Conservation (phyloP, 1,284 basidiomycete species). For the Ceratobasidium sp. region DNA sequence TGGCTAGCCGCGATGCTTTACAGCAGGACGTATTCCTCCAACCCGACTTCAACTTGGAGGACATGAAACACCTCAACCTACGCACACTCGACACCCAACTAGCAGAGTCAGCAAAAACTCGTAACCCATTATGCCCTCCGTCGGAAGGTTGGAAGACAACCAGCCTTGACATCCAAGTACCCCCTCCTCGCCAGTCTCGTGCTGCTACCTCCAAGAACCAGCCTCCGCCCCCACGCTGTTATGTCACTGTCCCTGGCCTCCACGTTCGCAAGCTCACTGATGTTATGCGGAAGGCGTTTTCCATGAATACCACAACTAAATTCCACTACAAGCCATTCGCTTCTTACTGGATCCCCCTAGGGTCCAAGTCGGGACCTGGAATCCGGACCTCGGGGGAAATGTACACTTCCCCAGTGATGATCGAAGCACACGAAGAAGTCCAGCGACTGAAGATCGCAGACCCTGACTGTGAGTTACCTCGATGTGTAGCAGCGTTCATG, state of each 20-base stretch:
- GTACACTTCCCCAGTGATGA: slow-evolving; percentile 13
- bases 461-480: not conserved
- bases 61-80: not conserved
- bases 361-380: not conserved
- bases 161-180: not conserved
- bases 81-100: not conserved
- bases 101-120: not conserved
- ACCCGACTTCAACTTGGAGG: not conserved
- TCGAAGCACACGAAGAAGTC: not conserved
- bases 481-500: slow-evolving; percentile 49
- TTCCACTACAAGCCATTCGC: slow-evolving; percentile 13
- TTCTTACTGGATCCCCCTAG: not conserved
- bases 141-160: not conserved
- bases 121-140: not conserved
- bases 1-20: not conserved
- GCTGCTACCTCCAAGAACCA: not conserved
- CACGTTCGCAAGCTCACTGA: not conserved
- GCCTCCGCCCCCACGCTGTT: not conserved
- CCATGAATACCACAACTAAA: not conserved
- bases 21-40: not conserved
- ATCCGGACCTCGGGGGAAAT: not conserved
- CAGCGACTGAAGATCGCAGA: slow-evolving; percentile 2
- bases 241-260: not conserved
- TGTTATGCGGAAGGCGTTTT: not conserved
- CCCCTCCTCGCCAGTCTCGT: not conserved